phyloP scores from a whole-genome alignment of 371 early-diverging fungal species.

The Mortierella sp. region DNA sequence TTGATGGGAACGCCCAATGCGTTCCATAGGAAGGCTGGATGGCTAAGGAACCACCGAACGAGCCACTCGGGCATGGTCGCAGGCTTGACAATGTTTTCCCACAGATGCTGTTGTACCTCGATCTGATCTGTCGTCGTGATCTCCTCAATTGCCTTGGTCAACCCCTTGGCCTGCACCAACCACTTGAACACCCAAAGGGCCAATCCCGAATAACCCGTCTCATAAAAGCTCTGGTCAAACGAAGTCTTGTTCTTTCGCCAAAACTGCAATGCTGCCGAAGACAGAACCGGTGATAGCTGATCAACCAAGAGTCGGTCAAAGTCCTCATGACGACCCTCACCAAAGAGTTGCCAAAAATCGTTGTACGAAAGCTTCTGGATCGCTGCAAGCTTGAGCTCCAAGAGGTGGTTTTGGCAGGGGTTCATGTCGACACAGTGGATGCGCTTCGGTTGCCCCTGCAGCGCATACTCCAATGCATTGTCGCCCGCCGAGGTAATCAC shows the following conservation, averaged over 20 bases:
- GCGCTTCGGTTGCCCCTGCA: constrained; percentile 70
- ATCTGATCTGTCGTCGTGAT: constrained; percentile 68
- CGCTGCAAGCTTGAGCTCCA: constrained; percentile 85
- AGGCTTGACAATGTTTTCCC: constrained; percentile 73
- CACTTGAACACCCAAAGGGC: constrained; percentile 78
- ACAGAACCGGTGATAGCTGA: constrained; percentile 76
- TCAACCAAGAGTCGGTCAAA: constrained; percentile 73
- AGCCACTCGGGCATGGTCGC: constrained; percentile 70
- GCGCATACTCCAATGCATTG: constrained; percentile 86
- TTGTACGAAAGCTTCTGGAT: constrained; percentile 67
- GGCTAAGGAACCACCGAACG: constrained; percentile 72
- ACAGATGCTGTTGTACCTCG: constrained; percentile 71
- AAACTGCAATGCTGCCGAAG: constrained; percentile 80
- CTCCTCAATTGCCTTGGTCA: constrained; percentile 64
- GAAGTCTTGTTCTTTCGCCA: constrained; percentile 75
- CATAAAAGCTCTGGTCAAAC: constrained; percentile 76
- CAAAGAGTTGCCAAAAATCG: constrained; percentile 87
- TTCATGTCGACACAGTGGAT: constrained; percentile 91
- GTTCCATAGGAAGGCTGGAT: constrained; percentile 88
- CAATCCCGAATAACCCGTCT: constrained; percentile 87
- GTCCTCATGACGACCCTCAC: constrained; percentile 72
- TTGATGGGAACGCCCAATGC: constrained; percentile 89
- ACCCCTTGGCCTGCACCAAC: constrained; percentile 69
- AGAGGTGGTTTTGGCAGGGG: constrained; percentile 89
- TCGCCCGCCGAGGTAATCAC: constrained; percentile 90